These are phyloP conservation scores for Asterella californica DNA, from an alignment of 225 moss, liverwort and hornwort genomes.

Conservation along the genomic window DNA sequence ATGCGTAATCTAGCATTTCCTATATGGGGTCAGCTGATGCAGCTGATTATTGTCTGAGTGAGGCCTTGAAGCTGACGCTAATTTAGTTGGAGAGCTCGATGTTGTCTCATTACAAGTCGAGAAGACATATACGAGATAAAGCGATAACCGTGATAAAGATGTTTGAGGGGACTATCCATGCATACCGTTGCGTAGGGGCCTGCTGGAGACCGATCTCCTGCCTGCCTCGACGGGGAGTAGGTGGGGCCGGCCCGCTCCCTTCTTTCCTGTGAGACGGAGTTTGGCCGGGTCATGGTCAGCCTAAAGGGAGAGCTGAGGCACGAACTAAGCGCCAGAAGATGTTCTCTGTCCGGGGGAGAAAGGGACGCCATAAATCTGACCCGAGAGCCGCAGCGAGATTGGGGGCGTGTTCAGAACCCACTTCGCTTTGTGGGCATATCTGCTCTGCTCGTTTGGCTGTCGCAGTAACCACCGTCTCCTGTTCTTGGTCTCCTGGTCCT, in stretches of 20 bases:
- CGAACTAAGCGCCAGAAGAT: not conserved
- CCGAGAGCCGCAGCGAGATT: slow-evolving; percentile 3
- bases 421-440: not conserved
- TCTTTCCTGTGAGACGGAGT: not conserved
- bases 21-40: not conserved
- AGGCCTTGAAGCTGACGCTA: not conserved
- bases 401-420: not conserved
- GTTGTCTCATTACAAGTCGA: not conserved
- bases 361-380: not conserved
- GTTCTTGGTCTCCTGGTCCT: not conserved
- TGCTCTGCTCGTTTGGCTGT: not conserved
- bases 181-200: not conserved
- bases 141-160: not conserved
- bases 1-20: not conserved
- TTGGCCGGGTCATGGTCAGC: not conserved
- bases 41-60: not conserved
- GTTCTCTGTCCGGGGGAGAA: not conserved
- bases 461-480: not conserved
- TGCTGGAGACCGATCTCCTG: not conserved
- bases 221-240: not conserved
- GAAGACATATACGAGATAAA: not conserved
- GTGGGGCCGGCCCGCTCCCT: not conserved
- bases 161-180: not conserved
- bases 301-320: not conserved
- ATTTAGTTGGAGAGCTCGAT: not conserved